A percentile compares a stretch with the other conserved stretches of the same genome.
phyloP scores from a whole-genome alignment of 2,329 filamentous ascomycete species.

The Epichloe typhina region DNA sequence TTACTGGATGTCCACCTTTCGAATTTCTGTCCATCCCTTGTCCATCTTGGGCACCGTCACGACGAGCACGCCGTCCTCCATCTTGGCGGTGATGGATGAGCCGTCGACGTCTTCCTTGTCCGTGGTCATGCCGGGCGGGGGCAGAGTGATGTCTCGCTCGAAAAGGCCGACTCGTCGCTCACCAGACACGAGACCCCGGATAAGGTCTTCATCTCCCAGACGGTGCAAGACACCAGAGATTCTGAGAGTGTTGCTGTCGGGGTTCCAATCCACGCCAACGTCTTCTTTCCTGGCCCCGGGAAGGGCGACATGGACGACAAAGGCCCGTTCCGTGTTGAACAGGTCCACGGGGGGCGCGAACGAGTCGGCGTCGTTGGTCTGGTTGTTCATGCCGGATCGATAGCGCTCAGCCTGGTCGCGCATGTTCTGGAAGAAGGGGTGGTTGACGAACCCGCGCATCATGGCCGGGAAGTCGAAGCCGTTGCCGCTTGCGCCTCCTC shows the following conservation, averaged over 20 bases:
- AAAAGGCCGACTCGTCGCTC: conserved; percentile 66
- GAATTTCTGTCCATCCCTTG: conserved; percentile 50
- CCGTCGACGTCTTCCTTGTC: conserved; percentile 50
- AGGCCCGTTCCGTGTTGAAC: conserved; percentile 54
- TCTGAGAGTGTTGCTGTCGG: conserved; percentile 49
- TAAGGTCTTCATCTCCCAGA: conserved; percentile 55
- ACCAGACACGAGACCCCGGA: conserved; percentile 47
- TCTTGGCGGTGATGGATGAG: conserved; percentile 55
- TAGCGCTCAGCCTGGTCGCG: conserved; percentile 24
- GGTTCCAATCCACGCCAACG: conserved; percentile 63
- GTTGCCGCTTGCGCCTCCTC: neutral
- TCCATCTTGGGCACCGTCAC: conserved; percentile 67
- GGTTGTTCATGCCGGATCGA: neutral
- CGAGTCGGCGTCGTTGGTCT: conserved; percentile 16
- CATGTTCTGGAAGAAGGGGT: conserved; percentile 30
- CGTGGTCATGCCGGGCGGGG: conserved; percentile 21
- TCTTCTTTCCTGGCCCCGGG: conserved; percentile 72
- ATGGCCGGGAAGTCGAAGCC: conserved; percentile 24
- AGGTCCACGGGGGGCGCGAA: conserved; percentile 60
- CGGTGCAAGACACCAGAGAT: conserved; percentile 63
- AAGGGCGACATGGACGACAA: conserved; percentile 61
- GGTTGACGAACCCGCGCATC: conserved; percentile 25
- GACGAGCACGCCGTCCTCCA: conserved; percentile 65
- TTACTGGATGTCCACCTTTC: conserved; percentile 44
- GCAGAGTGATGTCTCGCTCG: conserved; percentile 54